These are phyloP conservation scores for Scheffersomyces stambukii DNA, from an alignment of 1,139 yeast species.

Conservation along the genomic window DNA sequence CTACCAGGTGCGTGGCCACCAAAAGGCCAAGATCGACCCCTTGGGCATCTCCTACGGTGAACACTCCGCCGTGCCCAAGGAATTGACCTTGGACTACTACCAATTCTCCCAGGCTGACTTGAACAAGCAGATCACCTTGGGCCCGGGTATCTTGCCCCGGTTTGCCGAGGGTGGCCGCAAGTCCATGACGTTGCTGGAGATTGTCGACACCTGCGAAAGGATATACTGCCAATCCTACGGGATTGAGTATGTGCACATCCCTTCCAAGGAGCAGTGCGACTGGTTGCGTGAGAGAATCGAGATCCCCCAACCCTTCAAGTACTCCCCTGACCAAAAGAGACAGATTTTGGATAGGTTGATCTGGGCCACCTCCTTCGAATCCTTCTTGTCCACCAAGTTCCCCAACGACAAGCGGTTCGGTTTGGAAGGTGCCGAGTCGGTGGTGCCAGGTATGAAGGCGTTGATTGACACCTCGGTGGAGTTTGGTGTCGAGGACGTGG, in stretches of 20 bases:
- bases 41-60: conserved; percentile 84
- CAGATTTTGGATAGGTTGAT: conserved; percentile 94
- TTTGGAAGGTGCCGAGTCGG: conserved; percentile 95
- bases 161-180: conserved; percentile 70
- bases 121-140: conserved; percentile 79
- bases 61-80: conserved; percentile 62
- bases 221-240: conserved; percentile 89
- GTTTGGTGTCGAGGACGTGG: conserved; percentile 89
- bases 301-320: conserved; percentile 84
- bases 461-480: conserved; percentile 93
- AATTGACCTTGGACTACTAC: conserved; percentile 86
- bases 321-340: conserved; percentile 85
- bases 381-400: conserved; percentile 88
- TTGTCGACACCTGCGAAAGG: conserved; percentile 72
- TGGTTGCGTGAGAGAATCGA: conserved; percentile 98
- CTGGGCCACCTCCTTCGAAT: conserved; percentile 94
- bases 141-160: conserved; percentile 96
- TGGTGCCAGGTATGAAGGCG: conserved; percentile 96
- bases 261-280: conserved; percentile 92
- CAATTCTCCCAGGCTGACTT: conserved; percentile 86
- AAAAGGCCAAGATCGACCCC: conserved; percentile 93
- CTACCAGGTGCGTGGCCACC: conserved; percentile 97
- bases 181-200: conserved; percentile 68
- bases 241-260: conserved; percentile 93
- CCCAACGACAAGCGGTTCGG: conserved; percentile 99